Evolutionary conservation across 345 rosid species (phyloP).

Genomic region (Eucalyptus polybractea): DNA sequence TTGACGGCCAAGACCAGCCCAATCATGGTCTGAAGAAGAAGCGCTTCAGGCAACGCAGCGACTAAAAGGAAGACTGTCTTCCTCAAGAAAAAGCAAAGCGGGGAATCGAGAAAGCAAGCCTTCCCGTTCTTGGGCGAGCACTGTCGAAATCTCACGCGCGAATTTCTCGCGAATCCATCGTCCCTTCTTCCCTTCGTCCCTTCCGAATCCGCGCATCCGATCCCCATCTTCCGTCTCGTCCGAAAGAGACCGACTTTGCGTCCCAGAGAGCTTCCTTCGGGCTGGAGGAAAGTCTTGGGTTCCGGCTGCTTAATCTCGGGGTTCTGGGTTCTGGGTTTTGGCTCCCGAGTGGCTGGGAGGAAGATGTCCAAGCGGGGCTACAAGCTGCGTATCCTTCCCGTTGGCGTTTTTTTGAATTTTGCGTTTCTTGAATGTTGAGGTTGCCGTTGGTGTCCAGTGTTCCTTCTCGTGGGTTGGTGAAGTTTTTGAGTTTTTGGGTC

Average conservation of each 20-base stretch:
- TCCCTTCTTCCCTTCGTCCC: neutral
- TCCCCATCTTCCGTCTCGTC: slow-evolving; percentile 11
- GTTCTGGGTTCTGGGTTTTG: neutral
- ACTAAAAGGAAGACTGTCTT: neutral
- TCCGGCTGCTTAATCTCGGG: neutral
- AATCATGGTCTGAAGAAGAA: neutral
- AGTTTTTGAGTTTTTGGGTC: neutral
- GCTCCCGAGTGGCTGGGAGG: neutral
- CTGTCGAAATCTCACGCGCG: slow-evolving; percentile 6
- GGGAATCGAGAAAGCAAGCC: neutral
- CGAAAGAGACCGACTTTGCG: neutral
- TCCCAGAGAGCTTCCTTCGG: neutral
- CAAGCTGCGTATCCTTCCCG: slow-evolving; percentile 88
- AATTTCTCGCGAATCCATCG: neutral
- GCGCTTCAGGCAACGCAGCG: neutral
- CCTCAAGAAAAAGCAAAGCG: neutral
- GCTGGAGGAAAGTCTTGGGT: neutral
- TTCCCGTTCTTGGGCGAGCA: neutral
- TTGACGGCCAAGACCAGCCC: neutral
- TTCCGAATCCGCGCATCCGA: slow-evolving; percentile 7
- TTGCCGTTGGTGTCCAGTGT: neutral
- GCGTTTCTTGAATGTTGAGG: neutral
- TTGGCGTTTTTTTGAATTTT: neutral
- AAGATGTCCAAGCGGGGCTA: slow-evolving; percentile 88
- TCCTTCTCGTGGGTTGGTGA: too few species aligned